These are phyloP conservation scores for Lactuca sativa DNA, from an alignment of 129 eudicot genomes.

Conservation along the genomic window DNA sequence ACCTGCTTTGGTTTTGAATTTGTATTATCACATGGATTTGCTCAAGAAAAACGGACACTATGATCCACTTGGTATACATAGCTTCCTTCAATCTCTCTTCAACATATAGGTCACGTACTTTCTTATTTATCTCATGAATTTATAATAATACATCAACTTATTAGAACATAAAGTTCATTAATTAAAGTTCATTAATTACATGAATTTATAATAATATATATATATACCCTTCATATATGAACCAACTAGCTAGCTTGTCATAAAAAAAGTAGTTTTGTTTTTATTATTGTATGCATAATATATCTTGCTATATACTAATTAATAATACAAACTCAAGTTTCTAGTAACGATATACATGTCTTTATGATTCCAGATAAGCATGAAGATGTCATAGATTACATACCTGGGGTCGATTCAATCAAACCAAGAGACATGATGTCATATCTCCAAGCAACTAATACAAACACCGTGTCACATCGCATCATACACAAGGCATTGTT, in stretches of 20 bases:
- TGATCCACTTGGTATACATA: conserved; percentile 40
- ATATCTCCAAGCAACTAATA: conserved; percentile 61
- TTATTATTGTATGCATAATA: no score
- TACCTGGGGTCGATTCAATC: conserved; percentile 70
- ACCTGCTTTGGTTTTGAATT: conserved; percentile 55
- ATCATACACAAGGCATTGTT: conserved; percentile 53
- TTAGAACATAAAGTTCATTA: not conserved
- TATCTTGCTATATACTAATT: no score
- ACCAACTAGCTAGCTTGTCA: not conserved
- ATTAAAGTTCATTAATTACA: no score
- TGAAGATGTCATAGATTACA: conserved; percentile 56
- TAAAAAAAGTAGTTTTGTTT: not conserved
- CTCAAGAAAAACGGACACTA: conserved; percentile 61
- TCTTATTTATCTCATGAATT: no score
- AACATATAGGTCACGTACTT: not conserved
- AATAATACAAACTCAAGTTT: not conserved
- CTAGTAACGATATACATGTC: not conserved
- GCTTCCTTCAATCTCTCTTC: conserved; percentile 1
- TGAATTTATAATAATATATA: no score
- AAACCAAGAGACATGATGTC: conserved; percentile 74
- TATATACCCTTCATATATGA: not conserved
- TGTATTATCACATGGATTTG: conserved; percentile 66
- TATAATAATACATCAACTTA: no score
- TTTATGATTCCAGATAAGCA: conserved; percentile 41
- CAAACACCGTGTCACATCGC: conserved; percentile 46